A percentile compares a stretch with the other conserved stretches of the same genome.
phyloP scores from a whole-genome alignment of 2,329 filamentous ascomycete species.

The Fusarium odoratissimum region DNA sequence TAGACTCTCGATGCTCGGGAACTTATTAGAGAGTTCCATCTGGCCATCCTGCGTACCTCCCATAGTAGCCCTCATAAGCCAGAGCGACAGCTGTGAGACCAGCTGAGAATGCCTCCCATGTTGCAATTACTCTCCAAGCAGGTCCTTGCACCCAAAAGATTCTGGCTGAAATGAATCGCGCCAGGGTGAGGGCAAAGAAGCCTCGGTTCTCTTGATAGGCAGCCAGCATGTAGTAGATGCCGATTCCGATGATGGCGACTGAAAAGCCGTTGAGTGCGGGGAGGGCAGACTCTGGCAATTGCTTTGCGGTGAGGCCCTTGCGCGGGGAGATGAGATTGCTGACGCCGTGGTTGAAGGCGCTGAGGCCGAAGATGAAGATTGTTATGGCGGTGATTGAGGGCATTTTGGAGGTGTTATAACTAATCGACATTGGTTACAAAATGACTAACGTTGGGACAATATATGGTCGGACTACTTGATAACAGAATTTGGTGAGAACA shows the following conservation, averaged over 20 bases:
- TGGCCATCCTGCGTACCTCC: not conserved
- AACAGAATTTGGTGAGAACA: not conserved
- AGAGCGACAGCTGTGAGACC: not conserved
- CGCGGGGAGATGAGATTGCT: constrained; percentile 22
- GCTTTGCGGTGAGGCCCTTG: constrained; percentile 24
- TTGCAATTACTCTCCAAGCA: constrained; percentile 18
- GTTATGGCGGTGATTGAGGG: constrained; percentile 6
- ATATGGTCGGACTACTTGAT: too few species aligned
- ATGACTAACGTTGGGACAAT: too few species aligned
- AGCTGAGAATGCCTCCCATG: constrained; percentile 15
- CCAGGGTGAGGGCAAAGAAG: constrained; percentile 14
- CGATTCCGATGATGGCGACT: constrained; percentile 22
- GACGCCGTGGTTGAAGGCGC: constrained; percentile 26
- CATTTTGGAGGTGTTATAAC: not conserved
- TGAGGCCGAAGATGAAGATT: constrained; percentile 24
- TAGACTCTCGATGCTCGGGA: too few species aligned
- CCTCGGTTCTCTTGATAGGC: constrained; percentile 11
- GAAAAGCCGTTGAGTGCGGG: constrained; percentile 31
- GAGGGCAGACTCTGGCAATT: constrained; percentile 19
- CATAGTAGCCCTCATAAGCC: not conserved
- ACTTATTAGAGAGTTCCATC: too few species aligned
- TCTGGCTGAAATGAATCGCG: constrained; percentile 5
- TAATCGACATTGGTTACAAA: too few species aligned
- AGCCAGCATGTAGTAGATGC: constrained; percentile 21
- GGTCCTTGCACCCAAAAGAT: constrained; percentile 22